Percentiles rank a stretch among this genome's conserved stretches.
phyloP scores from a whole-genome alignment of 768 basidiomycete species.

The Panaeolus papilionaceus region DNA sequence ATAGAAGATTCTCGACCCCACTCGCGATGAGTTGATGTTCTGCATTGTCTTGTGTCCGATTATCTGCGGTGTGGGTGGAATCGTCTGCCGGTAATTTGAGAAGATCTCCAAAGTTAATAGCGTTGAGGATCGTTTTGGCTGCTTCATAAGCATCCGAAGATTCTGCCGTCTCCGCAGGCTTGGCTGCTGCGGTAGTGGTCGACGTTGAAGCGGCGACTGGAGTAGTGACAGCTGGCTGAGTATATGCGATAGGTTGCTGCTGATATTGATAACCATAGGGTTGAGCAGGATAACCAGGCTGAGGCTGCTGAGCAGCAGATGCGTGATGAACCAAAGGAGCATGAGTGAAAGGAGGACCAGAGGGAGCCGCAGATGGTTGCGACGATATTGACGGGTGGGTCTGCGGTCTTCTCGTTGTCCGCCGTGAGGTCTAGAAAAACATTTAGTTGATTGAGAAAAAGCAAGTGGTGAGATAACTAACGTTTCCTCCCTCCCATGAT shows the following conservation, averaged over 20 bases:
- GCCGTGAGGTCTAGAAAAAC: slow-evolving; percentile 65
- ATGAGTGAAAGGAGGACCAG: slow-evolving; percentile 66
- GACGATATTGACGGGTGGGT: slow-evolving; percentile 42
- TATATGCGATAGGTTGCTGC: slow-evolving; percentile 30
- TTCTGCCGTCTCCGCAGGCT: slow-evolving; percentile 32
- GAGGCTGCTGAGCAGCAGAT: slow-evolving; percentile 26
- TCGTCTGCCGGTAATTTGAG: slow-evolving; percentile 48
- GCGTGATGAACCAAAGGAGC: slow-evolving; percentile 52
- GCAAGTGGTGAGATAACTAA: slow-evolving; percentile 43
- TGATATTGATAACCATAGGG: slow-evolving; percentile 44
- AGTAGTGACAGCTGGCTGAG: slow-evolving; percentile 24
- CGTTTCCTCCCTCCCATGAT: slow-evolving; percentile 82
- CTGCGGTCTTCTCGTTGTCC: slow-evolving; percentile 84
- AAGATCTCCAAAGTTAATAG: slow-evolving; percentile 72
- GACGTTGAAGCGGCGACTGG: slow-evolving; percentile 15
- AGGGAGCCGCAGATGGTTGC: slow-evolving; percentile 32
- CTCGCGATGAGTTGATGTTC: slow-evolving; percentile 14
- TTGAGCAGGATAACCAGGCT: slow-evolving; percentile 42
- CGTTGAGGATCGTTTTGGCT: slow-evolving; percentile 77
- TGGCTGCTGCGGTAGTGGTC: slow-evolving; percentile 20
- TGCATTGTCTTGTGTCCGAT: slow-evolving; percentile 14
- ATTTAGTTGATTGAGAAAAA: neutral
- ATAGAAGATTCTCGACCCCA: slow-evolving; percentile 34
- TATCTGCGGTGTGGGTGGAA: slow-evolving; percentile 23
- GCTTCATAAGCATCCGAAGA: slow-evolving; percentile 77